phyloP scores from a whole-genome alignment of 2,329 filamentous ascomycete genomes.

The Cladophialophora bantiana region DNA sequence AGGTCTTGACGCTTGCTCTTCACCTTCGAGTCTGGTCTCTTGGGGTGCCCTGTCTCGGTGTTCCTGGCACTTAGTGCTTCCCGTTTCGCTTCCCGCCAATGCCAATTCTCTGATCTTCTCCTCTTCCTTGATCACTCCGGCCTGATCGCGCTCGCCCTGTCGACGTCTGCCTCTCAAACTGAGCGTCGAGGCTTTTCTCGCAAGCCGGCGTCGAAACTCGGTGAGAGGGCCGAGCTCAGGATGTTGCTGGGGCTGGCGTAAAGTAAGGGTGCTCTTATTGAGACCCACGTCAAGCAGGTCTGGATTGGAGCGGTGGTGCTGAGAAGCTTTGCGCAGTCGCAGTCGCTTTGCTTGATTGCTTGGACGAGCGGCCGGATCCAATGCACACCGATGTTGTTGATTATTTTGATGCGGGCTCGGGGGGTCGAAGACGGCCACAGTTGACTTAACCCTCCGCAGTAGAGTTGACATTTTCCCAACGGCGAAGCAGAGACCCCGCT shows the following conservation, averaged over 20 bases:
- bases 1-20: constrained; percentile 4
- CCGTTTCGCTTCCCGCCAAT: constrained; percentile 5
- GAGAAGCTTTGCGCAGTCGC: constrained; percentile 23
- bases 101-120: constrained; percentile 10
- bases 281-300: constrained; percentile 13
- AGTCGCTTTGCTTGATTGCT: constrained; percentile 14
- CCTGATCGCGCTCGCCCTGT: constrained; percentile 23
- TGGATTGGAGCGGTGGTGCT: not conserved
- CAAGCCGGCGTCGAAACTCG: constrained; percentile 36
- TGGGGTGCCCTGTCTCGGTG: not conserved
- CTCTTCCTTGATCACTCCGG: constrained; percentile 17
- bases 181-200: constrained; percentile 38
- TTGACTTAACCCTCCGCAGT: constrained; percentile 39
- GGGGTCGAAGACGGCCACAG: constrained; percentile 20
- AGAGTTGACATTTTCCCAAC: constrained; percentile 31
- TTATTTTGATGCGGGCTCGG: not conserved
- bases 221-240: constrained; percentile 19
- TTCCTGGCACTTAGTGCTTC: not conserved
- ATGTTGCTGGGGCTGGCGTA: constrained; percentile 12
- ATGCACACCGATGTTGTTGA: constrained; percentile 17
- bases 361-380: not conserved
- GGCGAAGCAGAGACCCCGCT: not conserved
- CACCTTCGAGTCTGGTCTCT: not conserved
- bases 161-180: constrained; percentile 33
- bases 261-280: constrained; percentile 2